A percentile compares a stretch with the other conserved stretches of the same genome.
These are phyloP conservation scores for Ramicandelaber brevisporus DNA, from an alignment of 192 early-diverging fungal species.

Conservation along the genomic window DNA sequence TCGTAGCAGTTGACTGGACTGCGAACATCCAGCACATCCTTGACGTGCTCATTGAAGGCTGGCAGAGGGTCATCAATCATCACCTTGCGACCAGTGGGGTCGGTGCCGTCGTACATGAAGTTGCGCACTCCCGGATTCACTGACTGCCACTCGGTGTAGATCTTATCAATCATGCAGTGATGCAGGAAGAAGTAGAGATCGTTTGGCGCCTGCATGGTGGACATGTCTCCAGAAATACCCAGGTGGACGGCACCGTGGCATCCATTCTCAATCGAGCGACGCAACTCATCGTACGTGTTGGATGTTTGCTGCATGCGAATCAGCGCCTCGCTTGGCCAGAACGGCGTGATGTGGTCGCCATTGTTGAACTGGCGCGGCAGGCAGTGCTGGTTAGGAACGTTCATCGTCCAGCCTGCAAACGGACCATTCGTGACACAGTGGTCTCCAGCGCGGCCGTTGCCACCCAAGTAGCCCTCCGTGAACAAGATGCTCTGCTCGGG, in stretches of 20 bases:
- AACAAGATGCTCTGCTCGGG: conserved; percentile 10
- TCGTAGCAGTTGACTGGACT: background rate
- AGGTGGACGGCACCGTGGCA: conserved; percentile 20
- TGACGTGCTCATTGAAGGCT: conserved; percentile 10
- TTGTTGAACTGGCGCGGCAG: conserved; percentile 17
- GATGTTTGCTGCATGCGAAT: conserved; percentile 15
- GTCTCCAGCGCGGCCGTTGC: conserved; percentile 11
- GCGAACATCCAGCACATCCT: conserved; percentile 13
- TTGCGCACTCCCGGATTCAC: conserved; percentile 10
- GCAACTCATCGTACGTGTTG: conserved; percentile 13
- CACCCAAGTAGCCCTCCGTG: conserved; percentile 17
- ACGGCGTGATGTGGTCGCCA: conserved; percentile 13
- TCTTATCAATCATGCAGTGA: conserved; percentile 32
- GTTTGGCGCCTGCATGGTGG: conserved; percentile 22
- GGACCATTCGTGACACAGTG: conserved; percentile 13
- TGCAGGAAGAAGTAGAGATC: conserved; percentile 40
- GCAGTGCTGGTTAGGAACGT: conserved; percentile 11
- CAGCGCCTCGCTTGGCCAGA: conserved; percentile 18
- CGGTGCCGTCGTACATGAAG: conserved; percentile 14
- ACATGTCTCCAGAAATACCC: conserved; percentile 21
- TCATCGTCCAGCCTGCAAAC: conserved; percentile 15
- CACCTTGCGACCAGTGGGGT: conserved; percentile 9
- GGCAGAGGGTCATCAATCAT: conserved; percentile 11
- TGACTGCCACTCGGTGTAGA: conserved; percentile 29
- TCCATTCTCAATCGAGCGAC: conserved; percentile 18